Conservation (phyloP, 352 stramenopile genomes). For the Phytophthora pluvialis region DNA sequence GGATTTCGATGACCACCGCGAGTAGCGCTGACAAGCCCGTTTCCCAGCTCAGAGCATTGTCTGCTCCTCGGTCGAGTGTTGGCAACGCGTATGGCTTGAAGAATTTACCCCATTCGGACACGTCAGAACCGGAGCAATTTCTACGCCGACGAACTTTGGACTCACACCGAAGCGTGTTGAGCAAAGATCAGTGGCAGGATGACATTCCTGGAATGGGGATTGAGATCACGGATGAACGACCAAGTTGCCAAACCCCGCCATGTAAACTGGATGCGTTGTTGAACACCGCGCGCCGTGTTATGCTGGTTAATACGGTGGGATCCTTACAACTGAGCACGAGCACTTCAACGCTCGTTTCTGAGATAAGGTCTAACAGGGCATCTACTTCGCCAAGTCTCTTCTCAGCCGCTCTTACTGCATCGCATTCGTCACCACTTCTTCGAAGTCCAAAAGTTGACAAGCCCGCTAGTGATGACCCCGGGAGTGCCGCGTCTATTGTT, state of each 20-base stretch:
- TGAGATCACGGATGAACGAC: slow-evolving; percentile 66
- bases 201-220: slow-evolving; percentile 51
- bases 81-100: slow-evolving; percentile 35
- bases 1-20: slow-evolving; percentile 18
- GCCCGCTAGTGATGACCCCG: neutral
- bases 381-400: slow-evolving; percentile 7
- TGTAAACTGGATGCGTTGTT: slow-evolving; percentile 20
- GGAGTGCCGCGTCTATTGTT: neutral
- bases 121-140: slow-evolving; percentile 61
- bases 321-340: slow-evolving; percentile 13
- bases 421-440: slow-evolving; percentile 24
- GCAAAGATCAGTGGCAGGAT: slow-evolving; percentile 42
- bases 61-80: slow-evolving; percentile 37
- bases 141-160: slow-evolving; percentile 44
- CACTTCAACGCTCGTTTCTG: neutral
- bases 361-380: slow-evolving; percentile 10
- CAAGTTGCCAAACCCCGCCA: slow-evolving; percentile 23
- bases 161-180: slow-evolving; percentile 50
- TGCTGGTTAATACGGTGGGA: slow-evolving; percentile 19
- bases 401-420: slow-evolving; percentile 11
- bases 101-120: slow-evolving; percentile 13
- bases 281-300: slow-evolving; percentile 24
- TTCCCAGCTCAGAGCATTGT: slow-evolving; percentile 22
- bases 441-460: slow-evolving; percentile 11
- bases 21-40: slow-evolving; percentile 10